Conservation (phyloP, 352 stramenopile genomes). For the Phytophthora quininea region DNA sequence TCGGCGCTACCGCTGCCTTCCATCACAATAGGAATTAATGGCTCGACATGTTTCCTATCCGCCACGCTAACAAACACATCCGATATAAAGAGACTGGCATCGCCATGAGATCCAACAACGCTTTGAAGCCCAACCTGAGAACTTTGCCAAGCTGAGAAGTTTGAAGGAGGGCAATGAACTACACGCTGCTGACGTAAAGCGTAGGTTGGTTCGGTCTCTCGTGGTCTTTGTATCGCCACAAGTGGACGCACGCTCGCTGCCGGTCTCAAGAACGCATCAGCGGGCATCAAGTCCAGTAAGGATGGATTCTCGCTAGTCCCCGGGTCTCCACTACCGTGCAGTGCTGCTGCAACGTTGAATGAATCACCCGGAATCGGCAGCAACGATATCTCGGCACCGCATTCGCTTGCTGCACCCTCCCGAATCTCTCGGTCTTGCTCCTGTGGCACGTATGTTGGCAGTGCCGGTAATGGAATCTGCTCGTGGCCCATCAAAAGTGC, state of each 20-base stretch:
- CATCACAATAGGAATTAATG: slow-evolving; percentile 11
- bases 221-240: slow-evolving; percentile 32
- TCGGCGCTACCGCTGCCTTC: background rate
- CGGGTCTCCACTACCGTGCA: too few species aligned
- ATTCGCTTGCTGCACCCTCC: slow-evolving; percentile 57
- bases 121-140: slow-evolving; percentile 50
- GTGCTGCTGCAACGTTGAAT: slow-evolving; percentile 1
- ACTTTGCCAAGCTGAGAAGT: slow-evolving; percentile 42
- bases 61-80: slow-evolving; percentile 23
- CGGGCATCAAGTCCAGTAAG: slow-evolving; percentile 48
- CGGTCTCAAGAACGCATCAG: slow-evolving; percentile 55
- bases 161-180: slow-evolving; percentile 44
- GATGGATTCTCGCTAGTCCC: slow-evolving; percentile 18
- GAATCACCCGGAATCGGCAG: background rate
- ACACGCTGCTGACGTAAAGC: slow-evolving; percentile 54
- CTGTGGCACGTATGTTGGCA: slow-evolving; percentile 68
- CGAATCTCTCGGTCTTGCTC: slow-evolving; percentile 46
- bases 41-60: slow-evolving; percentile 26
- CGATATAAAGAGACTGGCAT: slow-evolving; percentile 26
- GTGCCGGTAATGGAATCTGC: slow-evolving; percentile 49
- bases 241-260: slow-evolving; percentile 61
- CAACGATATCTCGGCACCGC: slow-evolving; percentile 23
- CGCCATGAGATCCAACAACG: slow-evolving; percentile 27
- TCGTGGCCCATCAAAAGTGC: slow-evolving; percentile 72
- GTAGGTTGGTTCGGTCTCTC: slow-evolving; percentile 62